Evolutionary conservation across 139 green algal species (phyloP), one percentile per base, ranked within the genome.

Genomic region (Volvox reticuliferus): DNA sequence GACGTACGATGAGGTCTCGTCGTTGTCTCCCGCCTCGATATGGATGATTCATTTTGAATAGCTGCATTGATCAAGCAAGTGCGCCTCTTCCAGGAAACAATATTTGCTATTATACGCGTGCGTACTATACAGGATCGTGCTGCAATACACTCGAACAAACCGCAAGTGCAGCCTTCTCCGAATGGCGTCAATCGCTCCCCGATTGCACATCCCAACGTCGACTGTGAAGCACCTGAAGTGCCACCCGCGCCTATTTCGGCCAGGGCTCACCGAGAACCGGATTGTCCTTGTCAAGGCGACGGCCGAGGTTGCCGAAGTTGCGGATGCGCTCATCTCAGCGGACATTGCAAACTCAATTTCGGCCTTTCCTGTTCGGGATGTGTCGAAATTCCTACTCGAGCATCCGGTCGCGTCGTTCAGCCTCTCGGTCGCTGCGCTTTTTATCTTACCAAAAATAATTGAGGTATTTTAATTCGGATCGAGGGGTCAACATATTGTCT

Each of bases 361-460:
- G 26, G 28, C 50, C 9, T n/a, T 86, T 24, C 35, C 50, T 67
- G 24, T 86, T 24, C 79, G 63, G 35, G 83, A 88, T 1, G 65
- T 68, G 1, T 50, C 28, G 12, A 3, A 37, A 18, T 90, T 84
- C 24, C 32, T 90, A 3, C 32, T 90, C 13, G 73, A 76, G 55
- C 86, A 90, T 26, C 86, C 86, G 12, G 75, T 90, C 3, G 73
- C 73, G 19, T 63, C 55, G 0, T 63, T 90, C 2, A 65, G 18
- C 68, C 3, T 63, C 17, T 65, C 68, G 26, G 68, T 89, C 14
- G 28, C 12, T 12, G 69, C 69, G 0, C 26, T 90, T 20, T 75
- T 83, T 18, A 14, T 90, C 28, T 35, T 90, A 16, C 86, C 86
- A 20, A 78, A 79, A 44, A 50, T 90, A 3, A 24, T 90, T 1